These are phyloP conservation scores for Podila verticillata DNA, from an alignment of 192 early-diverging fungal species.

Conservation along the genomic window DNA sequence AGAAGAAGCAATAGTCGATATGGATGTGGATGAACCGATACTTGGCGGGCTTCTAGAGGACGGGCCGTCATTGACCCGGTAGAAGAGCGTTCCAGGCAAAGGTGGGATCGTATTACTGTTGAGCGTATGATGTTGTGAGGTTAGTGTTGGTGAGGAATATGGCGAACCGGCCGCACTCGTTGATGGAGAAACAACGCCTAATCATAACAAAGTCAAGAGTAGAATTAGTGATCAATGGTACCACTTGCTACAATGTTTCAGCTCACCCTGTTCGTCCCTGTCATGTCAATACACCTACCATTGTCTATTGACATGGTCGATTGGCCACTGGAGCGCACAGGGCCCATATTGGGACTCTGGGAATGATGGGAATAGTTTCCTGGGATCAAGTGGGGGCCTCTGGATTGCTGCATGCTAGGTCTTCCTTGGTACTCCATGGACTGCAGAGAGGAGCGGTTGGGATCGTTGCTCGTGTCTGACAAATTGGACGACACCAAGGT, in stretches of 20 bases:
- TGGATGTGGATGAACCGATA: slow-evolving; percentile 31
- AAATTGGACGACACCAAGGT: slow-evolving; percentile 7
- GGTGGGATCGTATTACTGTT: slow-evolving; percentile 2
- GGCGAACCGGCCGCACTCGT: slow-evolving; percentile 34
- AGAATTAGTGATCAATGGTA: not conserved
- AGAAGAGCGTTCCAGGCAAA: slow-evolving; percentile 32
- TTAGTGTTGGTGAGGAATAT: slow-evolving; percentile 25
- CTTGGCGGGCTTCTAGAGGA: slow-evolving; percentile 21
- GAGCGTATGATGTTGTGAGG: slow-evolving; percentile 7
- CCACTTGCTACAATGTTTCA: too few relatives aligned
- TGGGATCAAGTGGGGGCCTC: not conserved
- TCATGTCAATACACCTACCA: slow-evolving; percentile 11
- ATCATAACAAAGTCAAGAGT: not conserved
- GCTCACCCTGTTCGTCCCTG: too few relatives aligned
- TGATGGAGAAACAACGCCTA: slow-evolving; percentile 22
- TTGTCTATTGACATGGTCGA: slow-evolving; percentile 24
- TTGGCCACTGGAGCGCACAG: slow-evolving; percentile 24
- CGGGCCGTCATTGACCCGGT: slow-evolving; percentile 7
- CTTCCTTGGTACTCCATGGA: slow-evolving; percentile 22
- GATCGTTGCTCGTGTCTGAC: slow-evolving; percentile 9
- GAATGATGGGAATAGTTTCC: slow-evolving; percentile 8
- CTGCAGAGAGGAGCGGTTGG: slow-evolving; percentile 18
- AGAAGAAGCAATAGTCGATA: slow-evolving; percentile 30
- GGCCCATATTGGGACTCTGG: slow-evolving; percentile 19
- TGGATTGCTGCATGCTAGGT: slow-evolving; percentile 25